Percentiles rank a stretch among this genome's conserved stretches.
These are phyloP conservation scores for Musa troglodytarum DNA, from an alignment of 176 grass and related monocot genomes.

Conservation along the genomic window DNA sequence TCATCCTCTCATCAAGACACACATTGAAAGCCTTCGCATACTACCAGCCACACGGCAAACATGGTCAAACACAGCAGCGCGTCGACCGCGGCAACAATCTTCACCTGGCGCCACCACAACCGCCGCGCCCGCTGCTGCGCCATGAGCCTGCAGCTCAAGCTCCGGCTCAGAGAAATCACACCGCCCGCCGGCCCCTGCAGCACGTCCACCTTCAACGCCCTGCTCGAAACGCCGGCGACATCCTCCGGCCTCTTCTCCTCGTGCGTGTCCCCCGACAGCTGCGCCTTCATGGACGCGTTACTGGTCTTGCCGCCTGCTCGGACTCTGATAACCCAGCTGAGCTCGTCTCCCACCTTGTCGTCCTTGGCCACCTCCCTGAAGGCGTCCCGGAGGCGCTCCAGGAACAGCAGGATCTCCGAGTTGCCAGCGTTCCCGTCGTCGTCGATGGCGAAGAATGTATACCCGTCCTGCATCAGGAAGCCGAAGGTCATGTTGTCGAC, in stretches of 20 bases:
- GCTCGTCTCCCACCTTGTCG: background rate
- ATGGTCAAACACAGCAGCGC: conserved; percentile 3
- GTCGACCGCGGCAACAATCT: conserved; percentile 3
- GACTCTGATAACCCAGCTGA: background rate
- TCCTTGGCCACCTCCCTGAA: background rate
- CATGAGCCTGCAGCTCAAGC: conserved; percentile 5
- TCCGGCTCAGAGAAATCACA: background rate
- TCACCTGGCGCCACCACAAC: conserved; percentile 17
- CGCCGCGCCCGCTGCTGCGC: background rate
- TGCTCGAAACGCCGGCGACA: background rate
- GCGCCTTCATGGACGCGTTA: background rate
- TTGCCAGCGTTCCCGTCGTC: background rate
- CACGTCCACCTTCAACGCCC: background rate
- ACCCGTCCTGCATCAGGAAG: conserved; percentile 5
- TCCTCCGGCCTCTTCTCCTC: background rate
- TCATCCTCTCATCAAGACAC: conserved; percentile 1
- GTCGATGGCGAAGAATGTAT: conserved; percentile 11
- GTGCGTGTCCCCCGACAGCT: background rate
- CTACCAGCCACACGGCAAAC: conserved; percentile 12
- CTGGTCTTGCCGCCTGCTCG: background rate
- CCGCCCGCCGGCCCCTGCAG: background rate
- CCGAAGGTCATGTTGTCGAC: background rate
- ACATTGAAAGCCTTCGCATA: conserved; percentile 17
- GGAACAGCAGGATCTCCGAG: background rate
- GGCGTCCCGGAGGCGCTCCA: background rate